Conservation (phyloP, 345 rosid species). For the Eucalyptus viminalis region DNA sequence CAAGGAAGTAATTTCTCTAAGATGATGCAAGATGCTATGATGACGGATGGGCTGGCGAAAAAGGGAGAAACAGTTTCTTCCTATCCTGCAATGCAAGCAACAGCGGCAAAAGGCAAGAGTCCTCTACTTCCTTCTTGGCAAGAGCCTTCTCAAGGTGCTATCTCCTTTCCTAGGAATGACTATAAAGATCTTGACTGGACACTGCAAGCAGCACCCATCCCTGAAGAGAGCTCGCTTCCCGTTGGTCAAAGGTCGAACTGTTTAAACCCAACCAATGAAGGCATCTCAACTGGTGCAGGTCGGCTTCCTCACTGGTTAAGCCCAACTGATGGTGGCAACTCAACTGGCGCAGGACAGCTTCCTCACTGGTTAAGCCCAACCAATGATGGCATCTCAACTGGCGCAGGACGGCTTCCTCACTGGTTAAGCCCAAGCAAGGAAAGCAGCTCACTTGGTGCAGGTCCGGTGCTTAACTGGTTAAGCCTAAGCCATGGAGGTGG, state of each 20-base stretch:
- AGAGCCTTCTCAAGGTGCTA: neutral
- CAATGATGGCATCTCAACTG: neutral
- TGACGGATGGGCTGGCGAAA: neutral
- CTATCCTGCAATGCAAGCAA: neutral
- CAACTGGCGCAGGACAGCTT: neutral
- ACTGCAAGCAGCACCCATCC: neutral
- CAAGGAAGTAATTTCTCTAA: neutral
- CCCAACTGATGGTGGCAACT: neutral
- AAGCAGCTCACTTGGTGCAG: neutral
- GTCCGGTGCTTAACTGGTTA: neutral
- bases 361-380: neutral
- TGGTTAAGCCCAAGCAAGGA: neutral
- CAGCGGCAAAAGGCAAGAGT: neutral
- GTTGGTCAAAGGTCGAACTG: neutral
- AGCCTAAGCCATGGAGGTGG: neutral
- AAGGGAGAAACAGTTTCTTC: neutral
- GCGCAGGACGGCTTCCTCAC: neutral
- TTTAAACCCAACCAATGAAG: neutral
- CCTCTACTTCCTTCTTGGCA: neutral
- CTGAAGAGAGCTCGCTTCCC: neutral
- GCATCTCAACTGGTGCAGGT: neutral
- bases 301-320: neutral
- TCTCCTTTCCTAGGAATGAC: neutral
- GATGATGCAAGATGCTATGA: neutral
- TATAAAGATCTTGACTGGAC: neutral